Evolutionary conservation across 495 filamentous ascomycete species (phyloP).

Genomic region (Umbilicaria muhlenbergii): DNA sequence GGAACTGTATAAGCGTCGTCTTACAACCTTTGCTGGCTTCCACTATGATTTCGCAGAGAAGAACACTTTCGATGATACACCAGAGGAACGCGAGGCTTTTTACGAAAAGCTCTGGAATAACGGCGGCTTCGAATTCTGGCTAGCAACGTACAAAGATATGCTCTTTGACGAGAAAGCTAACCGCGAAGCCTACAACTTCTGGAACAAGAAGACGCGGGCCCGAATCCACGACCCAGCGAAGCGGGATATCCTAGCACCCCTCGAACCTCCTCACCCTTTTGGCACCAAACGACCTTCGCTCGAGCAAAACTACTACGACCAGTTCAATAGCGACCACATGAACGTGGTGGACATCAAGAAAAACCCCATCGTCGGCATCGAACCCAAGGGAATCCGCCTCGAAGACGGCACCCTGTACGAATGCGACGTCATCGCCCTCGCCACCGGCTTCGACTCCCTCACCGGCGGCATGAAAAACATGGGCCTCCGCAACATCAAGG

Average conservation of each 20-base stretch:
- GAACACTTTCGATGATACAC: conserved; percentile 29
- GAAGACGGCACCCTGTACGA: conserved; percentile 26
- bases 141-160: conserved; percentile 34
- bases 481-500: conserved; percentile 28
- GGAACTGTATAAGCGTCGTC: conserved; percentile 27
- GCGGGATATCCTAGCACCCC: conserved; percentile 38
- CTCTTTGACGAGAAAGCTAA: conserved; percentile 31
- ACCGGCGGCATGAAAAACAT: conserved; percentile 36
- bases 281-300: conserved; percentile 40
- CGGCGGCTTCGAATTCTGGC: conserved; percentile 37
- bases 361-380: conserved; percentile 32
- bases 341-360: conserved; percentile 33
- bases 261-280: conserved; percentile 33
- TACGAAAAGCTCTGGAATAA: conserved; percentile 30
- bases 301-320: conserved; percentile 40
- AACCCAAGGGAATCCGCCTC: conserved; percentile 26
- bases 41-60: conserved; percentile 23
- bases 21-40: conserved; percentile 32
- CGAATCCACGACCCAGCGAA: conserved; percentile 33
- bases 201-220: conserved; percentile 32
- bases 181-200: conserved; percentile 32
- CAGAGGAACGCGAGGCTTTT: conserved; percentile 30
- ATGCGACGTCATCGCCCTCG: conserved; percentile 36
- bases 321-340: conserved; percentile 38
- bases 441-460: conserved; percentile 39